These are phyloP conservation scores for Domatiomyces catenatus DNA, from an alignment of 2,329 filamentous ascomycete genomes.

Conservation along the genomic window DNA sequence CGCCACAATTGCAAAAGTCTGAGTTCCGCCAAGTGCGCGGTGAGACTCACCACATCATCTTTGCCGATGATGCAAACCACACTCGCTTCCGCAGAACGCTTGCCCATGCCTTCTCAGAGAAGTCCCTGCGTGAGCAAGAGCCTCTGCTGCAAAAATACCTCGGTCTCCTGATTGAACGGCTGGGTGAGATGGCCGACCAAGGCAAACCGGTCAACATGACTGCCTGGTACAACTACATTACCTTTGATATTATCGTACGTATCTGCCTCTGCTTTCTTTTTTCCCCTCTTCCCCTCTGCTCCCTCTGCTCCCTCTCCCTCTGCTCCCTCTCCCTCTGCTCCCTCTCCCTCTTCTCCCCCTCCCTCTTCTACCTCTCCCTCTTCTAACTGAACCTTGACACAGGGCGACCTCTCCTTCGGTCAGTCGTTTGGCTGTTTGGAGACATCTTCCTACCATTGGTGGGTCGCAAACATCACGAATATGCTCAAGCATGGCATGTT, in stretches of 20 bases:
- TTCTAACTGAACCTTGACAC: too few relatives aligned
- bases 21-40: background rate
- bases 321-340: background rate
- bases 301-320: background rate
- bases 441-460: slow-evolving; percentile 18
- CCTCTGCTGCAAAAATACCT: slow-evolving; percentile 9
- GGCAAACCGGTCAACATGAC: slow-evolving; percentile 3
- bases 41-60: slow-evolving; percentile 1
- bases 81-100: slow-evolving; percentile 20
- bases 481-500: background rate
- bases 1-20: background rate
- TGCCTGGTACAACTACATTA: slow-evolving; percentile 12
- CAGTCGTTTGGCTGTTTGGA: slow-evolving; percentile 22
- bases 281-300: background rate
- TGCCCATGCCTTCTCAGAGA: slow-evolving; percentile 29
- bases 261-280: too few relatives aligned
- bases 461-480: slow-evolving; percentile 19
- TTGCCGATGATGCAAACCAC: slow-evolving; percentile 17
- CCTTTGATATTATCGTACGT: slow-evolving; percentile 12
- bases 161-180: slow-evolving; percentile 5
- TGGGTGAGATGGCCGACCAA: background rate
- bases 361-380: background rate
- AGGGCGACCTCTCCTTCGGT: slow-evolving; percentile 21
- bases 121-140: slow-evolving; percentile 27
- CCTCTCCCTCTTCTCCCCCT: background rate